phyloP scores from a whole-genome alignment of 345 rosid species.

The Brassica juncea region DNA sequence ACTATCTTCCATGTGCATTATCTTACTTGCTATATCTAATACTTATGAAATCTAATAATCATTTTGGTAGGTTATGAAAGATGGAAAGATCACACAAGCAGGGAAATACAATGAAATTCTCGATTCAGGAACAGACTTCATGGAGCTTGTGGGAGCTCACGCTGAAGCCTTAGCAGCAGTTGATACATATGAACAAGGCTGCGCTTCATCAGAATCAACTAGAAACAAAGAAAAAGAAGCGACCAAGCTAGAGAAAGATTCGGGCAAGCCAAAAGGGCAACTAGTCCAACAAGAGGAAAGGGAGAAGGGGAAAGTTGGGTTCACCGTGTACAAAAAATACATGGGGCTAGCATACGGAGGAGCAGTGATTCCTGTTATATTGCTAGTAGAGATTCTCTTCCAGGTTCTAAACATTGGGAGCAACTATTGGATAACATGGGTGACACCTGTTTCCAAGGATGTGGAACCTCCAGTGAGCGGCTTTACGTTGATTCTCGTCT shows the following conservation, averaged over 20 bases:
- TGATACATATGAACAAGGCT: slow-evolving; percentile 42
- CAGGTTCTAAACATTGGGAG: slow-evolving; percentile 63
- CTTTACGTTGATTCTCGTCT: slow-evolving; percentile 50
- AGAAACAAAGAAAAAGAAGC: slow-evolving; percentile 33
- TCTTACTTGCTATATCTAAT: background rate
- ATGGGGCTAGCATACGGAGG: slow-evolving; percentile 66
- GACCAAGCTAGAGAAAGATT: slow-evolving; percentile 39
- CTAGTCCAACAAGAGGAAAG: slow-evolving; percentile 89
- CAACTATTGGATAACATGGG: slow-evolving; percentile 89
- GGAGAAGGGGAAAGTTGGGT: slow-evolving; percentile 80
- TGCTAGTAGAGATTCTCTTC: slow-evolving; percentile 57
- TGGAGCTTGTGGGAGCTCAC: slow-evolving; percentile 84
- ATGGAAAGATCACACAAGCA: slow-evolving; percentile 68
- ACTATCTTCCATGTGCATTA: background rate
- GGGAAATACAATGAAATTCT: slow-evolving; percentile 74
- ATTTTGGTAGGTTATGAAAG: slow-evolving; percentile 73
- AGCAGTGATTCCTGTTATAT: slow-evolving; percentile 61
- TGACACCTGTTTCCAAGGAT: slow-evolving; percentile 58
- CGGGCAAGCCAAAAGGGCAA: slow-evolving; percentile 51
- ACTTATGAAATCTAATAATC: background rate
- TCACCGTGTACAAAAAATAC: slow-evolving; percentile 67
- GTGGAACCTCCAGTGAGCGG: slow-evolving; percentile 47
- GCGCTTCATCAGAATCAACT: slow-evolving; percentile 30
- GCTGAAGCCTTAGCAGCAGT: slow-evolving; percentile 57
- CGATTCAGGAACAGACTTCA: slow-evolving; percentile 60